phyloP scores from a whole-genome alignment of 2,329 filamentous ascomycete genomes.

The Verticillium tricorpus region DNA sequence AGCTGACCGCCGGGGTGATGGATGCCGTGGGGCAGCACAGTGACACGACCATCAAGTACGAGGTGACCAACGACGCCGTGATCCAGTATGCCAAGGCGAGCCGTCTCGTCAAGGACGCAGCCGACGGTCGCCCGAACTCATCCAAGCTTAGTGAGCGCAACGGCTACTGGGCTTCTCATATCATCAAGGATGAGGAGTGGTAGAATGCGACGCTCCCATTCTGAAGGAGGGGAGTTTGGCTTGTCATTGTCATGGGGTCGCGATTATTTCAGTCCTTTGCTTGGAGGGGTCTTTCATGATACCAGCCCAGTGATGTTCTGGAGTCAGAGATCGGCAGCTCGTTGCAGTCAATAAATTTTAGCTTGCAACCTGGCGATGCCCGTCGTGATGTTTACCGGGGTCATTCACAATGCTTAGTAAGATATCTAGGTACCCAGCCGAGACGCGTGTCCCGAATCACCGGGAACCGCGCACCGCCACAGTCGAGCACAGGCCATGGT shows the following conservation, averaged over 20 bases:
- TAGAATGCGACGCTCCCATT: not conserved
- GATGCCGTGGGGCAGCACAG: conserved; percentile 26
- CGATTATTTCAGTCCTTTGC: too few species aligned
- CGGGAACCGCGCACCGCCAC: not conserved
- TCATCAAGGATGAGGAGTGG: not conserved
- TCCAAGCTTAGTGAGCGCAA: not conserved
- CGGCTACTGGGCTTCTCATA: not conserved
- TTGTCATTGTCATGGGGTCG: too few species aligned
- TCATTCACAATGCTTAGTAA: too few species aligned
- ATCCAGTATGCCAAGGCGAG: not conserved
- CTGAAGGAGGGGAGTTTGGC: too few species aligned
- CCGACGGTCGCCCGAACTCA: too few species aligned
- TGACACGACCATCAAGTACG: conserved; percentile 30
- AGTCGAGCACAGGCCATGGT: not conserved
- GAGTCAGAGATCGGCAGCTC: too few species aligned
- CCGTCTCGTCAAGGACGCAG: not conserved
- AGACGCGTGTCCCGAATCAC: not conserved
- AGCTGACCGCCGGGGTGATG: conserved; percentile 33
- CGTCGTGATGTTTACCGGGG: too few species aligned
- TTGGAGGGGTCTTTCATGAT: too few species aligned
- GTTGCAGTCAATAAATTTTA: too few species aligned
- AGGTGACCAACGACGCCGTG: conserved; percentile 14
- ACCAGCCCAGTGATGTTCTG: too few species aligned
- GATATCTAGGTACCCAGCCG: not conserved
- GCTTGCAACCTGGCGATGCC: too few species aligned